A percentile compares a stretch with the other conserved stretches of the same genome.
These are phyloP conservation scores for Symbiodinium natans DNA, from an alignment of 73 alveolate species.

Conservation along the genomic window DNA sequence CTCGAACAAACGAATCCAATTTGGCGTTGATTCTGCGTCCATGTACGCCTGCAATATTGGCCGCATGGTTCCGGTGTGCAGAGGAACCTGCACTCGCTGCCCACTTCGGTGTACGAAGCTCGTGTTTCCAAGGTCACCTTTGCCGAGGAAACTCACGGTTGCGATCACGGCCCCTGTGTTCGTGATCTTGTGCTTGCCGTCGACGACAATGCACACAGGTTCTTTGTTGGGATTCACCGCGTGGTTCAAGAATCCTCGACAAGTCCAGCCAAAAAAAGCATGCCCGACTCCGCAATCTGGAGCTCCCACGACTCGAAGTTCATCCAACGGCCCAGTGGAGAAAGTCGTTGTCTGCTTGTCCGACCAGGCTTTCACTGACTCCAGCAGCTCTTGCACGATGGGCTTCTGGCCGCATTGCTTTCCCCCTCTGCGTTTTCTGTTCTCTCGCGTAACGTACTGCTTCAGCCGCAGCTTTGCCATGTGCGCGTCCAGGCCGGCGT, in stretches of 20 bases:
- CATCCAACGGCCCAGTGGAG: neutral
- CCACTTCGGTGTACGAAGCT: neutral
- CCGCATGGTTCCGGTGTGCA: slow-evolving; percentile 13
- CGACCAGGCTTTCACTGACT: neutral
- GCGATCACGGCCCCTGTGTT: slow-evolving; percentile 48
- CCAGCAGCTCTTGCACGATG: slow-evolving; percentile 12
- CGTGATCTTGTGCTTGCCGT: slow-evolving; percentile 31
- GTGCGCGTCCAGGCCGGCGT: neutral
- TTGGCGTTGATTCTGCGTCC: neutral
- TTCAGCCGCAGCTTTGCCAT: neutral
- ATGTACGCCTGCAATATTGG: slow-evolving; percentile 35
- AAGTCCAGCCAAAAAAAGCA: neutral
- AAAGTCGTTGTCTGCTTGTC: neutral
- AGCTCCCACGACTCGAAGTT: slow-evolving; percentile 3
- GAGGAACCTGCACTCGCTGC: neutral
- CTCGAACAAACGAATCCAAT: neutral
- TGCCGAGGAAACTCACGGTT: neutral
- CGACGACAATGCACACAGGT: slow-evolving; percentile 26
- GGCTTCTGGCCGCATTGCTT: neutral
- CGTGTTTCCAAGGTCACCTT: neutral
- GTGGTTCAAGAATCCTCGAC: slow-evolving; percentile 42
- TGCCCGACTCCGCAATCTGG: neutral
- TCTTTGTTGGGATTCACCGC: neutral
- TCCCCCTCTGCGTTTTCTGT: neutral
- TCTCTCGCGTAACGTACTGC: slow-evolving; percentile 8